Evolutionary conservation across 2,329 filamentous ascomycete species (phyloP).

Genomic region (Epichloe gansuensis): DNA sequence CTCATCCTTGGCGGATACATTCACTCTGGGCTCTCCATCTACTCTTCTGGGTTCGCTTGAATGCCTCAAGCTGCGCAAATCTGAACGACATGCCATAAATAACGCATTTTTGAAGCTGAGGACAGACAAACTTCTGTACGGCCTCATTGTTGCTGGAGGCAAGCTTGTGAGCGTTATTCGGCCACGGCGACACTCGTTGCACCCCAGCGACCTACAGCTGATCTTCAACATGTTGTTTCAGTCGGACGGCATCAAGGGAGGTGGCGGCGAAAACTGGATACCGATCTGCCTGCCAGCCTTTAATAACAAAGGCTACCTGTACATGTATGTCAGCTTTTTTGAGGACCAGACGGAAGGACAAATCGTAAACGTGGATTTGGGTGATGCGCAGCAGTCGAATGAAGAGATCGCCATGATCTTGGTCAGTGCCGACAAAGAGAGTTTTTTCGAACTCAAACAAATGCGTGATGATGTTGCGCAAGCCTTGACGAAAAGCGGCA

Average conservation of each 20-base stretch:
- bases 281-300: conserved; percentile 91
- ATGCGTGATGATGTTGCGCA: conserved; percentile 50
- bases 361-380: conserved; percentile 33
- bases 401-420: conserved; percentile 84
- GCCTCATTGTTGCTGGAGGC: conserved; percentile 82
- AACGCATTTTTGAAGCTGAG: conserved; percentile 71
- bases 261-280: conserved; percentile 92
- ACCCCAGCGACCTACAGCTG: conserved; percentile 87
- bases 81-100: conserved; percentile 75
- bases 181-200: conserved; percentile 86
- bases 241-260: conserved; percentile 79
- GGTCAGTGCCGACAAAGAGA: conserved; percentile 85
- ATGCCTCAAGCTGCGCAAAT: conserved; percentile 82
- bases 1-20: conserved; percentile 85
- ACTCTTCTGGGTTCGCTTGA: conserved; percentile 81
- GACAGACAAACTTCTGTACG: conserved; percentile 72
- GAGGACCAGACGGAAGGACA: conserved; percentile 38
- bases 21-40: conserved; percentile 83
- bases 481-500: conserved; percentile 64
- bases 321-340: conserved; percentile 98
- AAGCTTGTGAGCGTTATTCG: conserved; percentile 88
- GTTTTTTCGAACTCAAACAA: conserved; percentile 77
- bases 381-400: conserved; percentile 49
- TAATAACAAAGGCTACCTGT: conserved; percentile 90
- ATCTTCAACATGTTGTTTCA: conserved; percentile 99